These are phyloP conservation scores for Striga hermonthica DNA, from an alignment of 305 asterid genomes.

Conservation along the genomic window DNA sequence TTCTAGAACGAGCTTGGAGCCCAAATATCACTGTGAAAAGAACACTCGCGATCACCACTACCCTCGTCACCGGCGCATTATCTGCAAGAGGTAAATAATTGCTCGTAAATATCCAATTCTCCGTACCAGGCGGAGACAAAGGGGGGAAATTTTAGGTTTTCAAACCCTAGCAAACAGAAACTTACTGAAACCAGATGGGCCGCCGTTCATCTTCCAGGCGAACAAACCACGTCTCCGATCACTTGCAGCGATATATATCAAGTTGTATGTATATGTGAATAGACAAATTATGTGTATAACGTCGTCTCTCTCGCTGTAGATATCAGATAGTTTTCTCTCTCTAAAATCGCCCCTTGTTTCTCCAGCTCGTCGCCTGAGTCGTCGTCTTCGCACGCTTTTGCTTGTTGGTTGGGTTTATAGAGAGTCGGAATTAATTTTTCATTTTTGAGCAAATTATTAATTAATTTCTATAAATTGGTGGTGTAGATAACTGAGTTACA, in stretches of 20 bases:
- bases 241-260: slow-evolving; percentile 20
- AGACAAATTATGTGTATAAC: no score
- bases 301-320: no score
- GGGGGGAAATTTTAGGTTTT: no score
- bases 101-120: neutral
- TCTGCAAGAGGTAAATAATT: slow-evolving; percentile 38
- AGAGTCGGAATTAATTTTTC: no score
- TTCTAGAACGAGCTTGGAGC: slow-evolving; percentile 58
- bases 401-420: no score
- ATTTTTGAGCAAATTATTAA: no score
- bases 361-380: no score
- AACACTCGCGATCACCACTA: slow-evolving; percentile 66
- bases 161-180: neutral
- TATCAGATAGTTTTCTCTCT: no score
- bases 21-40: slow-evolving; percentile 86
- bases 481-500: no score
- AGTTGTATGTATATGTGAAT: slow-evolving; percentile 26
- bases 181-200: slow-evolving; percentile 99
- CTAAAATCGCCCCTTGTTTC: no score
- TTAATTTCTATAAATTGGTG: no score
- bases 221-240: slow-evolving; percentile 47
- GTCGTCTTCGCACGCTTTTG: no score
- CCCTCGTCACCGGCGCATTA: slow-evolving; percentile 88
- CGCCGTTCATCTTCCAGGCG: slow-evolving; percentile 90
- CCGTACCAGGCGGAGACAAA: neutral